A percentile compares a stretch with the other conserved stretches of the same genome.
These are phyloP conservation scores for Spathaspora hagerdaliae DNA, from an alignment of 805 yeast species.

Conservation along the genomic window DNA sequence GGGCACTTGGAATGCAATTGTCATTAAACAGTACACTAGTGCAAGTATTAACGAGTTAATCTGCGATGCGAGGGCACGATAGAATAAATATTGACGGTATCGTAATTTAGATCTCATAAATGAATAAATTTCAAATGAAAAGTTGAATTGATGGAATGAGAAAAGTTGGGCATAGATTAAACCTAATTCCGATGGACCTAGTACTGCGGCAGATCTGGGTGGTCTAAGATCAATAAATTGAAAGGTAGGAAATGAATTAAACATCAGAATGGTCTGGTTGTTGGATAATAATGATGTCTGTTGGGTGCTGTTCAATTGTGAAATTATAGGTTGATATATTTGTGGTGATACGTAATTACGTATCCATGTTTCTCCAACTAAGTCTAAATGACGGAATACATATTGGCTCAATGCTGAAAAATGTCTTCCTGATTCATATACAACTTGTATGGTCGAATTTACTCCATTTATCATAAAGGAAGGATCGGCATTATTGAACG, in stretches of 20 bases:
- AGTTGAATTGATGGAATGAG: constrained; percentile 33
- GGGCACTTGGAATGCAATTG: constrained; percentile 29
- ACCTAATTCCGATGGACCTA: constrained; percentile 33
- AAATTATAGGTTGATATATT: constrained; percentile 15
- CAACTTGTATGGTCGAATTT: constrained; percentile 13
- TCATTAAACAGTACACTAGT: constrained; percentile 25
- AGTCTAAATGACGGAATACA: constrained; percentile 18
- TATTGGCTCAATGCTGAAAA: constrained; percentile 28
- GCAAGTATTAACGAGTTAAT: constrained; percentile 23
- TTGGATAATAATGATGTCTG: constrained; percentile 7
- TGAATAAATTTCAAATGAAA: constrained; percentile 21
- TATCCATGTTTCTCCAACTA: constrained; percentile 18
- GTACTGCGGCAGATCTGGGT: constrained; percentile 14
- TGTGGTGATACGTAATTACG: constrained; percentile 14
- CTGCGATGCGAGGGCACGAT: constrained; percentile 27
- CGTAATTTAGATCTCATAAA: constrained; percentile 17
- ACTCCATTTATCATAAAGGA: constrained; percentile 11
- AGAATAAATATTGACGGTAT: constrained; percentile 22
- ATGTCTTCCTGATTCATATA: constrained; percentile 27
- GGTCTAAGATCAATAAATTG: constrained; percentile 19
- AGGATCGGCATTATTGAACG: constrained; percentile 1
- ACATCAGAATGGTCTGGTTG: constrained; percentile 14
- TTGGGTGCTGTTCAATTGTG: constrained; percentile 12
- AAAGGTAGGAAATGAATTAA: constrained; percentile 20
- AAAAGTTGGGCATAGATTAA: constrained; percentile 28